These are phyloP conservation scores for Phanerodontia chrysosporium DNA, from an alignment of 768 basidiomycete species.

Conservation along the genomic window DNA sequence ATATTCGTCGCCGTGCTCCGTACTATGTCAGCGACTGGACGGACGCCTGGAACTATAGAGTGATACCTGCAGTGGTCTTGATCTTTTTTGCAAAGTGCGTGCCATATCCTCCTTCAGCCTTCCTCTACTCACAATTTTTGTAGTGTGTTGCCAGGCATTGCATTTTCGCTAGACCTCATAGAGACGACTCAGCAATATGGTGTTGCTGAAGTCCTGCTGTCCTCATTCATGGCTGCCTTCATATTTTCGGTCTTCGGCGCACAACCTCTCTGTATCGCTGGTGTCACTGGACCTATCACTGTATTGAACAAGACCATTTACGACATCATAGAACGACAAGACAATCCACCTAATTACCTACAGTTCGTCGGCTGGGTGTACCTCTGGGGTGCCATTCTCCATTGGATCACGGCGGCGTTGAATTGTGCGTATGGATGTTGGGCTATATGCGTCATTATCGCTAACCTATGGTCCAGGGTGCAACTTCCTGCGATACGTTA, in stretches of 20 bases:
- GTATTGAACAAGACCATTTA: constrained; percentile 91
- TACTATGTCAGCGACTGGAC: constrained; percentile 87
- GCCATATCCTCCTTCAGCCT: neutral
- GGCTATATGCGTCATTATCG: neutral
- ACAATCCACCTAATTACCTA: constrained; percentile 68
- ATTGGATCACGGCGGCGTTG: constrained; percentile 75
- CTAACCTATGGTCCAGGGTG: constrained; percentile 47
- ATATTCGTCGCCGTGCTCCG: constrained; percentile 67
- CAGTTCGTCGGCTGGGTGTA: constrained; percentile 93
- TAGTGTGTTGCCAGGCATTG: constrained; percentile 85
- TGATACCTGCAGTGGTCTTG: constrained; percentile 79
- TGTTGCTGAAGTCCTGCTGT: constrained; percentile 78
- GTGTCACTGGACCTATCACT: constrained; percentile 90
- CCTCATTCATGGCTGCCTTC: constrained; percentile 87
- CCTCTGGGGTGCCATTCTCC: constrained; percentile 82
- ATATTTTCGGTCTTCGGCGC: constrained; percentile 84
- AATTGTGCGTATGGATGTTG: constrained; percentile 50
- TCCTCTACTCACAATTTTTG: neutral
- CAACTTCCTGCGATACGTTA: constrained; percentile 82
- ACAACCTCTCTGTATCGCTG: constrained; percentile 89
- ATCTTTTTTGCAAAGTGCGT: constrained; percentile 83
- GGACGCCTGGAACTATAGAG: constrained; percentile 89
- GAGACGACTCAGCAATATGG: constrained; percentile 89
- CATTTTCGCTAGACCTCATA: constrained; percentile 89
- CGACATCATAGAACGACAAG: constrained; percentile 56